Evolutionary conservation across 441 rosid genomes (phyloP).

Genomic region (Metrosideros polymorpha): DNA sequence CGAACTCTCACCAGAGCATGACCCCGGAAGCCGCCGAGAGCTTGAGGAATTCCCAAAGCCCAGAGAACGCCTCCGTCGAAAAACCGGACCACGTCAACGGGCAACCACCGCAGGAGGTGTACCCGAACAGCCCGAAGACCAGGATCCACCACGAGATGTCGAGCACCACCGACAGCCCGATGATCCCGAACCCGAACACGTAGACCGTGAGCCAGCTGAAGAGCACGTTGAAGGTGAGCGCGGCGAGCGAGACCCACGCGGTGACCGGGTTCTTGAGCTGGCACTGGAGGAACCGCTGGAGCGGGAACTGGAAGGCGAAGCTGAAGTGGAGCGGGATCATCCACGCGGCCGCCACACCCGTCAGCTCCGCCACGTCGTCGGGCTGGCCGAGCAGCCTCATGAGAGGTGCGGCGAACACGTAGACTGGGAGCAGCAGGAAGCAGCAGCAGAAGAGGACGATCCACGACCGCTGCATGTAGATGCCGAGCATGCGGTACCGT

Average conservation of each 20-base stretch:
- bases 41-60: conserved; percentile 61
- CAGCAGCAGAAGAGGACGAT: conserved; percentile 44
- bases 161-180: conserved; percentile 53
- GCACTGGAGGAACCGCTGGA: conserved; percentile 57
- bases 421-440: conserved; percentile 49
- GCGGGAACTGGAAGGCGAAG: conserved; percentile 58
- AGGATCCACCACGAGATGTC: conserved; percentile 68
- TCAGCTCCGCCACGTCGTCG: conserved; percentile 56
- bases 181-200: conserved; percentile 35
- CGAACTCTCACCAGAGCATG: conserved; percentile 50
- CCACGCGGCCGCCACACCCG: conserved; percentile 47
- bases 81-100: conserved; percentile 73
- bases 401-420: conserved; percentile 51
- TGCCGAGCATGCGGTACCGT: conserved; percentile 50
- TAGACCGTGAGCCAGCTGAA: conserved; percentile 54
- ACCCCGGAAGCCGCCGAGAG: conserved; percentile 73
- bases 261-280: conserved; percentile 44
- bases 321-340: conserved; percentile 63
- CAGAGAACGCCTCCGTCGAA: conserved; percentile 50
- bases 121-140: conserved; percentile 24
- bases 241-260: conserved; percentile 37
- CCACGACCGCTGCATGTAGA: conserved; percentile 82
- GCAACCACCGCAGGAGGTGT: conserved; percentile 38
- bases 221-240: conserved; percentile 29
- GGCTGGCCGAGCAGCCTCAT: conserved; percentile 57